phyloP scores from a whole-genome alignment of 768 basidiomycete species.

The Asterophora lycoperdoides region DNA sequence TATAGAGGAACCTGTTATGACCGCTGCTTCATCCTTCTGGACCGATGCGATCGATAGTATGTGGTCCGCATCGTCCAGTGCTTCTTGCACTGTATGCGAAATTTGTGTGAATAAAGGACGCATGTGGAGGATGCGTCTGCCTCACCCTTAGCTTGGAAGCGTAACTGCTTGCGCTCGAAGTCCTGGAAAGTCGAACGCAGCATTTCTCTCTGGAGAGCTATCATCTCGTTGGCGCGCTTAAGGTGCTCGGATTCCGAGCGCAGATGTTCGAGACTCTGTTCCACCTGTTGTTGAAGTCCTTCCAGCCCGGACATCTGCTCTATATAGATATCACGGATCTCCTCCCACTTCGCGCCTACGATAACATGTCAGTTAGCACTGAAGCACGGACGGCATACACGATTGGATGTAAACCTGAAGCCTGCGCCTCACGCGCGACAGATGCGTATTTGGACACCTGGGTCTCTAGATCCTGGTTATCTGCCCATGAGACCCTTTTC shows the following conservation, averaged over 20 bases:
- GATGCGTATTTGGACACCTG: constrained; percentile 48
- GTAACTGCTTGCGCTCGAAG: constrained; percentile 37
- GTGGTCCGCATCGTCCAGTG: constrained; percentile 37
- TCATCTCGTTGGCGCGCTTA: constrained; percentile 38
- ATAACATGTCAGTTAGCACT: constrained; percentile 3
- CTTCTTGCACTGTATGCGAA: constrained; percentile 35
- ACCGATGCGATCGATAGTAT: constrained; percentile 28
- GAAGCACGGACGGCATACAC: neutral
- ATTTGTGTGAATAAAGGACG: neutral
- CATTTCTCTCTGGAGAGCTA: constrained; percentile 34
- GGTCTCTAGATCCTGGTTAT: constrained; percentile 55
- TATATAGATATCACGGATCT: constrained; percentile 51
- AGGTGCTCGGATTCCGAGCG: constrained; percentile 42
- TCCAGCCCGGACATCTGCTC: constrained; percentile 62
- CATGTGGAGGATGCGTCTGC: neutral
- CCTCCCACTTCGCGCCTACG: constrained; percentile 57
- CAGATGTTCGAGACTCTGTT: constrained; percentile 38
- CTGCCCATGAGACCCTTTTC: constrained; percentile 76
- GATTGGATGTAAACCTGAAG: constrained; percentile 27
- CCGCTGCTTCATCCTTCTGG: constrained; percentile 9
- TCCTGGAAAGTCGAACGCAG: constrained; percentile 38
- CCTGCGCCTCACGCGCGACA: constrained; percentile 36
- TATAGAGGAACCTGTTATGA: neutral
- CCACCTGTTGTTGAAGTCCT: constrained; percentile 51
- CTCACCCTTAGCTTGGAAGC: constrained; percentile 42